Evolutionary conservation across 2,329 filamentous ascomycete species (phyloP).

Genomic region (Stemphylium lycopersici): DNA sequence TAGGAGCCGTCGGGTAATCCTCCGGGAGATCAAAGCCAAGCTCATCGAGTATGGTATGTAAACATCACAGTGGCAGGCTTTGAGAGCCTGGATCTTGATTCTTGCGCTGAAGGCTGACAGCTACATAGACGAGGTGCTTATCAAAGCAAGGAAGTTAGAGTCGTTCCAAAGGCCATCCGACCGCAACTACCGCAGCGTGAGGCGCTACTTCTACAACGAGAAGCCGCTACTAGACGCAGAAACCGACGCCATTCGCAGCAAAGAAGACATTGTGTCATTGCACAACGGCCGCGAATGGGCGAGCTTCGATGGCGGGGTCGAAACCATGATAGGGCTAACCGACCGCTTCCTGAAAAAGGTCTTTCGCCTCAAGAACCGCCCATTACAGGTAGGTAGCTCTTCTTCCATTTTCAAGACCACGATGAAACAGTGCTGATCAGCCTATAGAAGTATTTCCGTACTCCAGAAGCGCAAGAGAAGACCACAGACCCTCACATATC

Average conservation of each 20-base stretch:
- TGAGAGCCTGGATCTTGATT: too few relatives aligned
- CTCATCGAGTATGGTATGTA: conserved; percentile 45
- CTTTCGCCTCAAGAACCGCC: conserved; percentile 27
- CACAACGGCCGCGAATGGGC: conserved; percentile 50
- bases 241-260: conserved; percentile 46
- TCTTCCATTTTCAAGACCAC: background rate
- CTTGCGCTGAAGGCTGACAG: background rate
- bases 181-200: conserved; percentile 49
- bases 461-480: conserved; percentile 48
- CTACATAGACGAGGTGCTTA: conserved; percentile 44
- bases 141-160: conserved; percentile 47
- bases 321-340: conserved; percentile 38
- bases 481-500: conserved; percentile 43
- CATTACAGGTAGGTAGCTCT: conserved; percentile 31
- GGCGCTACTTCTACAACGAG: conserved; percentile 45
- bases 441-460: conserved; percentile 46
- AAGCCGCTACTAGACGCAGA: conserved; percentile 47
- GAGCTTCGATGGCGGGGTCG: conserved; percentile 49
- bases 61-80: background rate
- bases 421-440: background rate
- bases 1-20: conserved; percentile 34
- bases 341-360: conserved; percentile 32
- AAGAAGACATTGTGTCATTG: conserved; percentile 52
- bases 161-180: conserved; percentile 49
- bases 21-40: conserved; percentile 41